Percentiles rank a stretch among this genome's conserved stretches.
Conservation (phyloP, 2,329 filamentous ascomycete genomes). For the Fusarium luffae region DNA sequence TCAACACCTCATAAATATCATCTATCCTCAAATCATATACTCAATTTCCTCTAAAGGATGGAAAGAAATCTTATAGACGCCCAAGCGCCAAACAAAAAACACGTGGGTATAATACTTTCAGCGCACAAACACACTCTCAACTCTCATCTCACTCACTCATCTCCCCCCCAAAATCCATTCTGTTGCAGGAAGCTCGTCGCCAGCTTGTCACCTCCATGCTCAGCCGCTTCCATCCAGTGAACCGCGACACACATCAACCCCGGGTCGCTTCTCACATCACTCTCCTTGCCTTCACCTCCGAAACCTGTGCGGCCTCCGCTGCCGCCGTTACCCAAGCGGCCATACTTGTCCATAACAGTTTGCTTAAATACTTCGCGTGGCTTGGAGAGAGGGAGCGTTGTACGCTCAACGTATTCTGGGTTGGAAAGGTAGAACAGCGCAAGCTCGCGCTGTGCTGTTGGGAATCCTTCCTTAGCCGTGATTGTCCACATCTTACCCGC, state of each 20-base stretch:
- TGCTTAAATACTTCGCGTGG: constrained; percentile 92
- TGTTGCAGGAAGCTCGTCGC: constrained; percentile 86
- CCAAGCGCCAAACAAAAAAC: constrained; percentile 38
- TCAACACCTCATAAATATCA: constrained; percentile 16
- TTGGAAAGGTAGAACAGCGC: constrained; percentile 94
- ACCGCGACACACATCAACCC: constrained; percentile 92
- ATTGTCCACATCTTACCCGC: constrained; percentile 92
- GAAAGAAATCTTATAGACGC: constrained; percentile 28
- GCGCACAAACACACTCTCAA: neutral
- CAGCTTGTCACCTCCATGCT: constrained; percentile 85
- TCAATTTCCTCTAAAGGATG: constrained; percentile 23
- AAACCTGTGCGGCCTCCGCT: constrained; percentile 39
- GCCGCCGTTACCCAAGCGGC: constrained; percentile 51
- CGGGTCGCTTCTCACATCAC: constrained; percentile 76
- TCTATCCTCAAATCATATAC: constrained; percentile 13
- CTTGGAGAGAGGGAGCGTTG: constrained; percentile 84
- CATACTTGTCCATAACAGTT: constrained; percentile 79
- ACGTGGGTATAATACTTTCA: constrained; percentile 45
- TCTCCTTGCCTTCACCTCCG: constrained; percentile 50
- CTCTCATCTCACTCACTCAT: neutral
- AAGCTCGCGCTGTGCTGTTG: constrained; percentile 90
- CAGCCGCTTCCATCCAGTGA: constrained; percentile 96
- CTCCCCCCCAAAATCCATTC: constrained; percentile 57
- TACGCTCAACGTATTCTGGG: constrained; percentile 83
- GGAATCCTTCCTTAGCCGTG: constrained; percentile 86